Evolutionary conservation across 2,329 filamentous ascomycete genomes (phyloP).

Genomic region (Gnomoniopsis sp.): DNA sequence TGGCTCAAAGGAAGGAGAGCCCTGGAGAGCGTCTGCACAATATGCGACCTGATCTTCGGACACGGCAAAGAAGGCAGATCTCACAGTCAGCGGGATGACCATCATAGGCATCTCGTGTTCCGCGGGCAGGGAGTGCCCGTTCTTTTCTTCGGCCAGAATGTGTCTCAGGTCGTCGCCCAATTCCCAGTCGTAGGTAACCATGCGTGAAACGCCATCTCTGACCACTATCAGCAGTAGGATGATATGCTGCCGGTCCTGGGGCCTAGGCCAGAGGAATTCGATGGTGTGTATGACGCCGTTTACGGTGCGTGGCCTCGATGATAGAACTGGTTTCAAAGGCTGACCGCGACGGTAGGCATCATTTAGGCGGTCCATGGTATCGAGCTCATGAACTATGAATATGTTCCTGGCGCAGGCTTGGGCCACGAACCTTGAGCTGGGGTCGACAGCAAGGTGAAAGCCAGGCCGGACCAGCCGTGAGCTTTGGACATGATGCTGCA

Average conservation of each 20-base stretch:
- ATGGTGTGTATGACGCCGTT: constrained; percentile 79
- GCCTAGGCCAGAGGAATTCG: constrained; percentile 75
- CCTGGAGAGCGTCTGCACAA: constrained; percentile 51
- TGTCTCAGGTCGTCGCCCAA: constrained; percentile 43
- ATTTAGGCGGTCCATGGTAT: constrained; percentile 49
- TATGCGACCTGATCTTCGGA: constrained; percentile 57
- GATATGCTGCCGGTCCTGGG: constrained; percentile 64
- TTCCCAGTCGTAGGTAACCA: constrained; percentile 61
- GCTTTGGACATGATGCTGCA: constrained; percentile 11
- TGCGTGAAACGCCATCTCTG: constrained; percentile 44
- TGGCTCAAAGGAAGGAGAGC: constrained; percentile 44
- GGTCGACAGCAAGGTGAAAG: constrained; percentile 73
- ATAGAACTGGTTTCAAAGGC: constrained; percentile 57
- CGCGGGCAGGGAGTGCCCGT: constrained; percentile 47
- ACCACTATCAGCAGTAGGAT: constrained; percentile 69
- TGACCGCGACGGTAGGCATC: constrained; percentile 42
- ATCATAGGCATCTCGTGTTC: constrained; percentile 61
- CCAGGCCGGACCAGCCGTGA: constrained; percentile 57
- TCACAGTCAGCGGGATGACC: constrained; percentile 67
- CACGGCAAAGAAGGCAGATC: constrained; percentile 68
- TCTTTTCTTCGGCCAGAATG: constrained; percentile 44
- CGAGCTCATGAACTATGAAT: constrained; percentile 70
- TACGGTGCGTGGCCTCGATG: constrained; percentile 41
- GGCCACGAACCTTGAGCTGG: constrained; percentile 65
- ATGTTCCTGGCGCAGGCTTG: constrained; percentile 67